Evolutionary conservation across 2,329 filamentous ascomycete species (phyloP).

Genomic region (Nemania serpens): DNA sequence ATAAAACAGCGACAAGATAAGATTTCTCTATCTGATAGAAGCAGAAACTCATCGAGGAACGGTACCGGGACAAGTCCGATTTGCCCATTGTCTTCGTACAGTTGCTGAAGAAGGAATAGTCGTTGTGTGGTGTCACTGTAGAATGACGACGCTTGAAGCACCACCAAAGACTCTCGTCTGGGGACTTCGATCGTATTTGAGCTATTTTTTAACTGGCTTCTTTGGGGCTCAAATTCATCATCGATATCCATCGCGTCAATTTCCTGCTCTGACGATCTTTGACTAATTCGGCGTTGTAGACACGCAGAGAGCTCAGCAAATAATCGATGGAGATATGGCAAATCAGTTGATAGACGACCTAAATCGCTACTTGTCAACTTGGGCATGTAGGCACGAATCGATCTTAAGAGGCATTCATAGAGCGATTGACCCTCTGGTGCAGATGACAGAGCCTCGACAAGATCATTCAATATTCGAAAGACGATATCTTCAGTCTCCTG

Average conservation of each 20-base stretch:
- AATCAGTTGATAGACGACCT: conserved; percentile 45
- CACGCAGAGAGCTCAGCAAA: conserved; percentile 47
- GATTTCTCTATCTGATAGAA: conserved; percentile 57
- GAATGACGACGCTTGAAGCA: conserved; percentile 52
- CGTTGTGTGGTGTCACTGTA: conserved; percentile 53
- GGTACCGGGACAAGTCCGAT: conserved; percentile 54
- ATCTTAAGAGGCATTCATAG: conserved; percentile 52
- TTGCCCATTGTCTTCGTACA: conserved; percentile 51
- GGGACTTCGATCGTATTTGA: conserved; percentile 50
- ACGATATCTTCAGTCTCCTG: conserved; percentile 53
- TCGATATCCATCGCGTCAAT: conserved; percentile 54
- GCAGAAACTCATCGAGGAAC: conserved; percentile 57
- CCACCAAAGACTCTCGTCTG: conserved; percentile 50
- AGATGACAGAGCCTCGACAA: conserved; percentile 47
- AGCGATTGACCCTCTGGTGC: conserved; percentile 53
- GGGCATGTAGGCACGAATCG: conserved; percentile 54
- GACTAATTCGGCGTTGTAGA: conserved; percentile 40
- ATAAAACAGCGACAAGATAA: conserved; percentile 56
- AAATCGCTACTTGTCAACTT: conserved; percentile 46
- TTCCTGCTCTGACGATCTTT: conserved; percentile 38
- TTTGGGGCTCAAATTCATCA: conserved; percentile 65
- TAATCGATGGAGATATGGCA: conserved; percentile 49
- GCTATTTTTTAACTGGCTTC: conserved; percentile 50
- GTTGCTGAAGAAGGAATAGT: conserved; percentile 50
- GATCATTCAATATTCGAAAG: conserved; percentile 47